These are phyloP conservation scores for Cystobasidium sp. DNA, from an alignment of 1,284 basidiomycete species.

Conservation along the genomic window DNA sequence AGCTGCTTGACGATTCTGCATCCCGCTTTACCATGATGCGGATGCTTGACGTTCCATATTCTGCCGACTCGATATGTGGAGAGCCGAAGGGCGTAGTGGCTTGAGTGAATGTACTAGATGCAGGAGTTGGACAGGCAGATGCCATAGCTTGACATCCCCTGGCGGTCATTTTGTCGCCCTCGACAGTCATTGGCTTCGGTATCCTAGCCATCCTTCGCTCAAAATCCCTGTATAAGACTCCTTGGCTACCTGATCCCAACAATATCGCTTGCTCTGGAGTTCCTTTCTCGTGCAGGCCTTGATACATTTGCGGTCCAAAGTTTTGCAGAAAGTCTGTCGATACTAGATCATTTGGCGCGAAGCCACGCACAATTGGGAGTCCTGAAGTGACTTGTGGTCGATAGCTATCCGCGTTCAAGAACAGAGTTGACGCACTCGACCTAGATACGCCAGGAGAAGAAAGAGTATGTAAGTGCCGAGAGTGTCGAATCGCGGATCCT, in stretches of 20 bases:
- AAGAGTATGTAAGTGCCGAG: neutral
- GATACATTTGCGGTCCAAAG: conserved; percentile 26
- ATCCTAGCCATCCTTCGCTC: conserved; percentile 8
- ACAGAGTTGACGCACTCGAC: neutral
- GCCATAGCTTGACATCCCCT: conserved; percentile 28
- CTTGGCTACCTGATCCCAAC: conserved; percentile 14
- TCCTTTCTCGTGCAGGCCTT: neutral
- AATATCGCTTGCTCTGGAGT: conserved; percentile 4
- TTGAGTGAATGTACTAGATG: neutral
- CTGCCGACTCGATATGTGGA: conserved; percentile 9
- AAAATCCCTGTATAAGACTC: conserved; percentile 5
- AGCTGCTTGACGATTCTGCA: neutral
- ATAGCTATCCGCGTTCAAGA: too few relatives aligned
- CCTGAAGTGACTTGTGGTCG: neutral
- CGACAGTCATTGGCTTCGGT: conserved; percentile 8
- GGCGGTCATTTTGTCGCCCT: conserved; percentile 26
- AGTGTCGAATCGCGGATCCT: neutral
- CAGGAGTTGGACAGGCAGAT: neutral
- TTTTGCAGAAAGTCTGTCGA: conserved; percentile 27
- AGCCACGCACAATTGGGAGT: conserved; percentile 26
- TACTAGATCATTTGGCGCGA: conserved; percentile 6
- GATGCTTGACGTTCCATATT: conserved; percentile 35
- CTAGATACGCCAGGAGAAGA: neutral
- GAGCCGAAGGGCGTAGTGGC: neutral
- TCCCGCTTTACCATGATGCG: conserved; percentile 38